phyloP scores from a whole-genome alignment of 345 rosid species.

The Stellera chamaejasme region DNA sequence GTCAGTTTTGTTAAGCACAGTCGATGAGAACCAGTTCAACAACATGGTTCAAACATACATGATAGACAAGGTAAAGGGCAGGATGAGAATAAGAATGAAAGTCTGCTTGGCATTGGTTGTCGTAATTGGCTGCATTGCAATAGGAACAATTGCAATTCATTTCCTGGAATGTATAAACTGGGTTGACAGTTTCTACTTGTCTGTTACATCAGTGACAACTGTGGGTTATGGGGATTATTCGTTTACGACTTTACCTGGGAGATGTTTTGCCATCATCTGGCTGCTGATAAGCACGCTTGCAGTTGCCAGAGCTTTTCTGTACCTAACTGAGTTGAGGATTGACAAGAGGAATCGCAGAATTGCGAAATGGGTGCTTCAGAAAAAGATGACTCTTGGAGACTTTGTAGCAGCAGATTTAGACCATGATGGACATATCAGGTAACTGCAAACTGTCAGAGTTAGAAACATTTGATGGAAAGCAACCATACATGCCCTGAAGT shows the following conservation, averaged over 20 bases:
- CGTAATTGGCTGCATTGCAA: slow-evolving; percentile 38
- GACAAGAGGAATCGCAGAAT: slow-evolving; percentile 47
- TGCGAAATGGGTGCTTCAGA: slow-evolving; percentile 59
- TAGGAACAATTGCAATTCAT: slow-evolving; percentile 36
- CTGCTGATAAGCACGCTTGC: slow-evolving; percentile 48
- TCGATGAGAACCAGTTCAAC: slow-evolving; percentile 41
- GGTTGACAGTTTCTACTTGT: slow-evolving; percentile 58
- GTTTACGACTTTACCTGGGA: slow-evolving; percentile 34
- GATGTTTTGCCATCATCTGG: slow-evolving; percentile 63
- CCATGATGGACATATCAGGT: slow-evolving; percentile 68
- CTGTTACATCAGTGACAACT: slow-evolving; percentile 61
- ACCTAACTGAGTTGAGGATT: slow-evolving; percentile 48
- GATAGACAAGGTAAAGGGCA: slow-evolving; percentile 51
- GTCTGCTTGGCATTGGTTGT: slow-evolving; percentile 43
- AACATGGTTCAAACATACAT: slow-evolving; percentile 35
- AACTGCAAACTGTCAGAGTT: not conserved
- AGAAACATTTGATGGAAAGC: no score
- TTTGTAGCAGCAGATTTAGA: slow-evolving; percentile 67
- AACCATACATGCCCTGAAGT: no score
- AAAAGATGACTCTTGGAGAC: slow-evolving; percentile 56
- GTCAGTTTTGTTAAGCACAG: slow-evolving; percentile 39
- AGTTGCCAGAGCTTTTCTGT: slow-evolving; percentile 58
- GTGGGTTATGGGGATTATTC: slow-evolving; percentile 65
- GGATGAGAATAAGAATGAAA: slow-evolving; percentile 59
- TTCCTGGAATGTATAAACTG: slow-evolving; percentile 38